Evolutionary conservation across 108 stramenopile species (phyloP).

Genomic region (Chaetoceros tenuissimus): DNA sequence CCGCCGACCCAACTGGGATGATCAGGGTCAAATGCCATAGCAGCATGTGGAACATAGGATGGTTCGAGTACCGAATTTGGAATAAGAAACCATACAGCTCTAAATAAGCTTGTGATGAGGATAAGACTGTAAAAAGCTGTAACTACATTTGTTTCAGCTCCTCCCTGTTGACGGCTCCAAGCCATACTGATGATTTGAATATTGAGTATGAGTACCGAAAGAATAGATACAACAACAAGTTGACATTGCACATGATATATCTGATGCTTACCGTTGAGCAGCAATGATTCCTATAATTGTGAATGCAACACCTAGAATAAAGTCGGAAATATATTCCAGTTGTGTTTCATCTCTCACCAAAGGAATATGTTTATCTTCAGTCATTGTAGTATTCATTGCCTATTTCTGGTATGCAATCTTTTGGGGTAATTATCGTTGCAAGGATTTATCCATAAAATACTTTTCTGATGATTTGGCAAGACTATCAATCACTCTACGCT

Average conservation of each 20-base stretch:
- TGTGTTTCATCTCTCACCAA: conserved; percentile 26
- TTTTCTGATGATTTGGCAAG: too few relatives aligned
- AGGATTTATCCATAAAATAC: too few relatives aligned
- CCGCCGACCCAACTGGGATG: conserved; percentile 80
- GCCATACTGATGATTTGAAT: conserved; percentile 38
- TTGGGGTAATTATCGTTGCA: too few relatives aligned
- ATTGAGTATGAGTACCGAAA: conserved; percentile 1
- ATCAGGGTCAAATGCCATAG: conserved; percentile 72
- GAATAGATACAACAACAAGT: neutral
- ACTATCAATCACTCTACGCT: too few relatives aligned
- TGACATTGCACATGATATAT: neutral
- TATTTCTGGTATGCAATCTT: too few relatives aligned
- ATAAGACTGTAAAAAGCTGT: conserved; percentile 95
- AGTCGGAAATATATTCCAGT: conserved; percentile 51
- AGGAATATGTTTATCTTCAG: neutral
- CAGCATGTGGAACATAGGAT: conserved; percentile 76
- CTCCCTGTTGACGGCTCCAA: conserved; percentile 60
- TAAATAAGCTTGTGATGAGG: conserved; percentile 59
- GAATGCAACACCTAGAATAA: conserved; percentile 62
- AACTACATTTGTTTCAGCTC: conserved; percentile 87
- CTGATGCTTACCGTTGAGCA: conserved; percentile 38
- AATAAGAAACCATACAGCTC: conserved; percentile 87
- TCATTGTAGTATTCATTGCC: too few relatives aligned
- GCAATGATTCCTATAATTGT: conserved; percentile 64
- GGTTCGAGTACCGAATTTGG: conserved; percentile 76